phyloP scores from a whole-genome alignment of 225 moss, liverwort and hornwort species.

The Polytrichum commune region DNA sequence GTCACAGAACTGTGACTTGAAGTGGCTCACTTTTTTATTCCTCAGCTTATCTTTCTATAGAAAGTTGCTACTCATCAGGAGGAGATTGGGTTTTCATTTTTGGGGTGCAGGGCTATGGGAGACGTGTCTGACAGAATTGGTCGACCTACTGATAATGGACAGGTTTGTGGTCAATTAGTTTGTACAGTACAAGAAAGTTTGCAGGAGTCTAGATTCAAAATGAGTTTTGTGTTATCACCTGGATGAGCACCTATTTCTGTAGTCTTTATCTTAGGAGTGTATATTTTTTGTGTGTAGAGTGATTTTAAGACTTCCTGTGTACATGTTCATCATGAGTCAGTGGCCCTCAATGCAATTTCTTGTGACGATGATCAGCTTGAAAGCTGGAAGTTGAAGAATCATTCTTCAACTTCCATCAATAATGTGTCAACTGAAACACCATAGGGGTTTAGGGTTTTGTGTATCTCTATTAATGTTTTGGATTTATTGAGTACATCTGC shows the following conservation, averaged over 20 bases:
- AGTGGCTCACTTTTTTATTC: too few relatives aligned
- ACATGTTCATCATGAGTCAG: background rate
- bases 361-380: background rate
- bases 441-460: conserved; percentile 6
- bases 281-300: too few relatives aligned
- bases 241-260: too few relatives aligned
- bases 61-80: conserved; percentile 19
- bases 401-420: too few relatives aligned
- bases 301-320: too few relatives aligned
- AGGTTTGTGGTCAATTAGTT: conserved; percentile 46
- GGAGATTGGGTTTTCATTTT: conserved; percentile 5
- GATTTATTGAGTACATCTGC: too few relatives aligned
- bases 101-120: conserved; percentile 88
- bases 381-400: conserved; percentile 1
- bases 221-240: too few relatives aligned
- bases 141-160: conserved; percentile 97
- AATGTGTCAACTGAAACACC: too few relatives aligned
- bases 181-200: background rate
- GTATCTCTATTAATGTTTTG: background rate
- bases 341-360: conserved; percentile 2
- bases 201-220: too few relatives aligned
- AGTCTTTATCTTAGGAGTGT: too few relatives aligned
- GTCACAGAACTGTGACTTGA: too few relatives aligned
- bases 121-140: conserved; percentile 97
- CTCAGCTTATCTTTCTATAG: background rate